Evolutionary conservation across 1,139 yeast species (phyloP).

Genomic region (Kurtzmaniella quercitrusa): DNA sequence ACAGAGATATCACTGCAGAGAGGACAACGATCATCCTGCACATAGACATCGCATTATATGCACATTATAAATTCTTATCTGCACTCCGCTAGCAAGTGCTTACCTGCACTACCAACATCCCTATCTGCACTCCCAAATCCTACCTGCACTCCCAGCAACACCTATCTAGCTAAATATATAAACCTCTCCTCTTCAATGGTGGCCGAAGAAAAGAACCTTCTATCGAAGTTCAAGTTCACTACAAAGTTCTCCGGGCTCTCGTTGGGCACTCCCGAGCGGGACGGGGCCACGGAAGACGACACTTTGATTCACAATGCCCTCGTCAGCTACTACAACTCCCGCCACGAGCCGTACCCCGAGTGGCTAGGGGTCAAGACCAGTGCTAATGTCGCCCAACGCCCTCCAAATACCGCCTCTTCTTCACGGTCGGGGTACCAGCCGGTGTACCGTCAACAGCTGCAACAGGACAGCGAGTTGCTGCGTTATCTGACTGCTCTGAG

Average conservation of each 20-base stretch:
- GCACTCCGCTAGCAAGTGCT: no score
- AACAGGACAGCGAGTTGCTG: conserved; percentile 10
- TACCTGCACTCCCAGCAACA: no score
- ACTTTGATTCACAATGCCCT: conserved; percentile 45
- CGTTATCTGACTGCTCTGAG: background rate
- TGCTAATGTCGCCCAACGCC: conserved; percentile 3
- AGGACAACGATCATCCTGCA: no score
- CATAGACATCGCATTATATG: no score
- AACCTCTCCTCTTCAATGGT: background rate
- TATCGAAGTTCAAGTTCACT: conserved; percentile 34
- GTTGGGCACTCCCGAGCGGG: conserved; percentile 31
- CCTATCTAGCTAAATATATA: no score
- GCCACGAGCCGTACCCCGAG: conserved; percentile 36
- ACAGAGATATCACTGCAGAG: no score
- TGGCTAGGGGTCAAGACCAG: conserved; percentile 38
- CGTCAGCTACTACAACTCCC: conserved; percentile 34
- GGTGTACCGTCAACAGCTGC: conserved; percentile 21
- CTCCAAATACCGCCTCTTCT: background rate
- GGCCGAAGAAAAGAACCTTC: conserved; percentile 17
- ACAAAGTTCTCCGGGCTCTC: conserved; percentile 33
- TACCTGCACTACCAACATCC: no score
- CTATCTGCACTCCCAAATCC: no score
- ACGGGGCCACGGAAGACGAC: conserved; percentile 35
- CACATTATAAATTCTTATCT: no score
- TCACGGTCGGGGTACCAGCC: conserved; percentile 22